Conservation (phyloP, 805 yeast genomes). For the Myxozyma sirexii region DNA sequence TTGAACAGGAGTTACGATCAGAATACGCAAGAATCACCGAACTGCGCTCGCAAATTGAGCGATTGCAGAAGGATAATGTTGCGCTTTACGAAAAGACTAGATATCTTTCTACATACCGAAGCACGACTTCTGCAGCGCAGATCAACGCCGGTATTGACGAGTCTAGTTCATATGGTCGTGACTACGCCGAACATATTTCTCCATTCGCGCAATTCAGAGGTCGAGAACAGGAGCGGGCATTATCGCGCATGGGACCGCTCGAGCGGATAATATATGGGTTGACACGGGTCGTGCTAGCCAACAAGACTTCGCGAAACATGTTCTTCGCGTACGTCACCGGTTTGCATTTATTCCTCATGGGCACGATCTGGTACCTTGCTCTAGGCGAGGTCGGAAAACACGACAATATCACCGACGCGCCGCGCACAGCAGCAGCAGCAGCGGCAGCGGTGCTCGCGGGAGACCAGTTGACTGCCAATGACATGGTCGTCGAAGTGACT, state of each 20-base stretch:
- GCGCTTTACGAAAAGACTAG: constrained; percentile 72
- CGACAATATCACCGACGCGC: constrained; percentile 12
- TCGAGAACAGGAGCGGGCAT: constrained; percentile 73
- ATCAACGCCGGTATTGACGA: constrained; percentile 30
- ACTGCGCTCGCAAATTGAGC: constrained; percentile 64
- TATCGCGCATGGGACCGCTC: constrained; percentile 69
- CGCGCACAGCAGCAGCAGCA: background rate
- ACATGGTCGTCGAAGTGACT: background rate
- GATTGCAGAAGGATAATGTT: constrained; percentile 71
- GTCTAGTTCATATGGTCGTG: constrained; percentile 55
- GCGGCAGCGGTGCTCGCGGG: background rate
- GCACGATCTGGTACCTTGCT: constrained; percentile 33
- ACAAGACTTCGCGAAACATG: constrained; percentile 67
- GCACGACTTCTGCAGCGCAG: constrained; percentile 21
- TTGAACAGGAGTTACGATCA: constrained; percentile 77
- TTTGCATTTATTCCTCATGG: constrained; percentile 72
- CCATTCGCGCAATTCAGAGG: constrained; percentile 83
- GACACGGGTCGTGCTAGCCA: constrained; percentile 74
- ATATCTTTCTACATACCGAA: constrained; percentile 38
- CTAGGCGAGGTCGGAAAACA: constrained; percentile 32
- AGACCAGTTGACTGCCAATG: background rate
- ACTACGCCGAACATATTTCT: constrained; percentile 75
- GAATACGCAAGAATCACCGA: constrained; percentile 57
- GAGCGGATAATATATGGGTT: constrained; percentile 76
- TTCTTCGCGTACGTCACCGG: constrained; percentile 75